These are phyloP conservation scores for Elongisporangium undulatum DNA, from an alignment of 352 stramenopile genomes.

Conservation along the genomic window DNA sequence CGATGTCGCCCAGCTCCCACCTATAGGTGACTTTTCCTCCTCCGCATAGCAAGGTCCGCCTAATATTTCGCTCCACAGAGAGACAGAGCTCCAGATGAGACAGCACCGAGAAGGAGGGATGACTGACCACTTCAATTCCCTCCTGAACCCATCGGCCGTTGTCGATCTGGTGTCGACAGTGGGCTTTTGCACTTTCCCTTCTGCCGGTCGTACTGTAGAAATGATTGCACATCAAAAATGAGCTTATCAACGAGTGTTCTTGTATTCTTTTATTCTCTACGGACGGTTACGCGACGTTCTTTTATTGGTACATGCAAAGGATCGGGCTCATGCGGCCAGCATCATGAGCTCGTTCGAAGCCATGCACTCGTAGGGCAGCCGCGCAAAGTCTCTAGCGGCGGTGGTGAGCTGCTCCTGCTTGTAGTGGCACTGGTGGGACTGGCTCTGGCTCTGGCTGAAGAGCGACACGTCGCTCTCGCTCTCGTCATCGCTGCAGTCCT, in stretches of 20 bases:
- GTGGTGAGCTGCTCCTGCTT: background rate
- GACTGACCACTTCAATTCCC: background rate
- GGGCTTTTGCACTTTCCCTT: background rate
- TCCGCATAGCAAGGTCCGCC: background rate
- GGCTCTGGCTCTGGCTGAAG: background rate
- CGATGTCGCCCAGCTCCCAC: background rate
- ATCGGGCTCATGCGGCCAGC: background rate
- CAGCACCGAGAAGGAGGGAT: background rate
- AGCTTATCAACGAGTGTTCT: background rate
- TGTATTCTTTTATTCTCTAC: background rate
- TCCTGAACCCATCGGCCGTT: background rate
- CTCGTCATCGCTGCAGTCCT: background rate
- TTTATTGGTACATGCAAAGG: background rate
- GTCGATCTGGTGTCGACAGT: background rate
- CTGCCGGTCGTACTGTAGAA: background rate
- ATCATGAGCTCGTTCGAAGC: constrained; percentile 2
- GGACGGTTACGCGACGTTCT: background rate
- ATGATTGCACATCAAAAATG: background rate
- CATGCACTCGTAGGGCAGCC: constrained; percentile 19
- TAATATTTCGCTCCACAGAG: background rate
- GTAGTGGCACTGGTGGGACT: background rate
- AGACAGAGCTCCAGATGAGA: background rate
- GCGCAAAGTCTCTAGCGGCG: constrained; percentile 9
- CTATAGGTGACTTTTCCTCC: background rate
- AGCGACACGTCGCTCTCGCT: background rate